Conservation (phyloP, 2,329 filamentous ascomycete genomes). For the Colletotrichum karsti region DNA sequence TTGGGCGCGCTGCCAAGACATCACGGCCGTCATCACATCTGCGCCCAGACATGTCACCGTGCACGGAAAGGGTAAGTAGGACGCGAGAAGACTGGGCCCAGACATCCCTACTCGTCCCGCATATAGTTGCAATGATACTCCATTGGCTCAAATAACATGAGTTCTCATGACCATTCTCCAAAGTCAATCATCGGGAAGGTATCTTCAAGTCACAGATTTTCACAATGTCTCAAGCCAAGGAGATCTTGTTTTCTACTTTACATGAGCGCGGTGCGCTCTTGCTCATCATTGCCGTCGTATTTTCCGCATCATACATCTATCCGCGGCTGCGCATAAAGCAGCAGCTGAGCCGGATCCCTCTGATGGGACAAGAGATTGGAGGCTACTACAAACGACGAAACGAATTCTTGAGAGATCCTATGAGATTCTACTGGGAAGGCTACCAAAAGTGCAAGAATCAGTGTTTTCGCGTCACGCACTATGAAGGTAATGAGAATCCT, state of each 20-base stretch:
- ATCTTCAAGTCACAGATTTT: not conserved
- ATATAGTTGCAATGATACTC: not conserved
- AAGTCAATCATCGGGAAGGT: not conserved
- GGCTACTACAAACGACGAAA: slow-evolving; percentile 8
- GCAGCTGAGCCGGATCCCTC: not conserved
- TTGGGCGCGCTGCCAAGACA: not conserved
- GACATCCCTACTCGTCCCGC: not conserved
- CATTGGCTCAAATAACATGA: not conserved
- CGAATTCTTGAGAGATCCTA: slow-evolving; percentile 1
- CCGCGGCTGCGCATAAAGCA: not conserved
- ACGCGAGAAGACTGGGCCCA: too few species aligned
- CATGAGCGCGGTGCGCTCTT: not conserved
- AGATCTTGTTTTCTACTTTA: not conserved
- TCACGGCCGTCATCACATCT: not conserved
- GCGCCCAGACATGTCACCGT: not conserved
- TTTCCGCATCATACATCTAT: not conserved
- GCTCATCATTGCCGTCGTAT: not conserved
- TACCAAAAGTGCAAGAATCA: slow-evolving; percentile 7
- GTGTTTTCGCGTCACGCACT: not conserved
- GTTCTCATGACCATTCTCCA: not conserved
- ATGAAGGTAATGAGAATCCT: not conserved
- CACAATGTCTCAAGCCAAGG: not conserved
- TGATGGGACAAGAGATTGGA: slow-evolving; percentile 10
- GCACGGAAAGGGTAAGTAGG: too few species aligned
- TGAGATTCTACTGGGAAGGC: slow-evolving; percentile 1